Evolutionary conservation across 2,329 filamentous ascomycete genomes (phyloP), one percentile per base, ranked within the genome.

Genomic region (Sarocladium brachiariae): DNA sequence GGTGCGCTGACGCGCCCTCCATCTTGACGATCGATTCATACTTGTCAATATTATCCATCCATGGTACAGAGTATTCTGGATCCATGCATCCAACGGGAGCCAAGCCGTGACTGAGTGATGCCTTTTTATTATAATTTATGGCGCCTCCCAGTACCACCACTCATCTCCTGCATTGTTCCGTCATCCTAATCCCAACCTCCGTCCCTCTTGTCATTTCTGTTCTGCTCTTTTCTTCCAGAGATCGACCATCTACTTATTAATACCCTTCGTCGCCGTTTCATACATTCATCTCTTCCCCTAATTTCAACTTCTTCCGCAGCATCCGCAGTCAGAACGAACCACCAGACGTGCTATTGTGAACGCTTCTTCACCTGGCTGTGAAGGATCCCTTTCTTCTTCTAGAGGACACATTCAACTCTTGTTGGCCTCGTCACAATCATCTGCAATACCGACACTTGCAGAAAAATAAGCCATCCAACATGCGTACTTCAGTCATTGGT

Each of bases 401-500:
- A 34, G 8, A 27, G 21, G 4, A 11, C 9, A 19, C 4, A n/a
- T n/a, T n/a, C n/a, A n/a, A n/a, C n/a, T n/a, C n/a, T n/a, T n/a
- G n/a, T n/a, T n/a, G n/a, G n/a, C n/a, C n/a, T n/a, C n/a, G n/a
- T n/a, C n/a, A n/a, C n/a, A n/a, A n/a, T n/a, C n/a, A n/a, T n/a
- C n/a, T n/a, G n/a, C n/a, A 30, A 30, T 13, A 13, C 7, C 13
- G 11, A 25, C 47, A 50, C 23, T 34, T 31, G 18, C 33, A 23
- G 38, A 51, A 21, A 33, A 25, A 37, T 27, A 11, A 10, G 9
- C 30, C 39, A 34, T 34, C 46, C 52, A 58, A 50, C 19, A 63
- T 63, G 60, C 56, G 55, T 25, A 38, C 52, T 48, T 55, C 53
- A 45, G 52, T 55, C 50, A 34, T 63, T 10, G 23, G 62, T 27